phyloP scores from a whole-genome alignment of 768 basidiomycete genomes.

The Peribolospora kevripleyi region DNA sequence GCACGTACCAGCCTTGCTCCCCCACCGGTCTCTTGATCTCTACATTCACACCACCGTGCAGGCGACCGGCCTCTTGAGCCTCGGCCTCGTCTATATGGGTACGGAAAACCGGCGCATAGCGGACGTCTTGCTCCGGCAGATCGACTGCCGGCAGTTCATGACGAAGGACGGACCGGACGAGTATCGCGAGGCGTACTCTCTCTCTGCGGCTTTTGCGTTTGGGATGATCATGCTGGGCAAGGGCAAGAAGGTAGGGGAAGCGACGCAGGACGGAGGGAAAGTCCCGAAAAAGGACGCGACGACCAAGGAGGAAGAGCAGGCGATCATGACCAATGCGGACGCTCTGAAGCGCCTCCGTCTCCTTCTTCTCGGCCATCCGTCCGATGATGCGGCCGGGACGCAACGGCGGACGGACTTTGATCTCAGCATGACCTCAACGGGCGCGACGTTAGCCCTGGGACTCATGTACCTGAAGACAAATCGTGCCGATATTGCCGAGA shows the following conservation, averaged over 20 bases:
- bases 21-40: constrained; percentile 60
- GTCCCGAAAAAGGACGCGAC: not conserved
- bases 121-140: constrained; percentile 66
- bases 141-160: constrained; percentile 48
- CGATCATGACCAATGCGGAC: constrained; percentile 4
- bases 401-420: constrained; percentile 35
- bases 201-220: constrained; percentile 66
- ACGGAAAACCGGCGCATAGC: constrained; percentile 75
- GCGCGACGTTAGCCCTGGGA: constrained; percentile 68
- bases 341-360: constrained; percentile 4
- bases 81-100: constrained; percentile 74
- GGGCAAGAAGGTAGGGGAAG: constrained; percentile 37
- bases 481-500: constrained; percentile 61
- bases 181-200: constrained; percentile 75
- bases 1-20: constrained; percentile 77
- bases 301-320: constrained; percentile 1
- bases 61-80: constrained; percentile 58
- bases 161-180: constrained; percentile 67
- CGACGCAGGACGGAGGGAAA: constrained; percentile 37
- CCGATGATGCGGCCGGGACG: not conserved
- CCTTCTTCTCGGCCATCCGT: not conserved
- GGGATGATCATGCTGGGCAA: constrained; percentile 92
- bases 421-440: constrained; percentile 70
- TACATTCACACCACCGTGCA: constrained; percentile 78
- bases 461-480: constrained; percentile 78